Percentiles rank a stretch among this genome's conserved stretches.
Conservation (phyloP, 2,329 filamentous ascomycete species). For the Fusarium devonianum region DNA sequence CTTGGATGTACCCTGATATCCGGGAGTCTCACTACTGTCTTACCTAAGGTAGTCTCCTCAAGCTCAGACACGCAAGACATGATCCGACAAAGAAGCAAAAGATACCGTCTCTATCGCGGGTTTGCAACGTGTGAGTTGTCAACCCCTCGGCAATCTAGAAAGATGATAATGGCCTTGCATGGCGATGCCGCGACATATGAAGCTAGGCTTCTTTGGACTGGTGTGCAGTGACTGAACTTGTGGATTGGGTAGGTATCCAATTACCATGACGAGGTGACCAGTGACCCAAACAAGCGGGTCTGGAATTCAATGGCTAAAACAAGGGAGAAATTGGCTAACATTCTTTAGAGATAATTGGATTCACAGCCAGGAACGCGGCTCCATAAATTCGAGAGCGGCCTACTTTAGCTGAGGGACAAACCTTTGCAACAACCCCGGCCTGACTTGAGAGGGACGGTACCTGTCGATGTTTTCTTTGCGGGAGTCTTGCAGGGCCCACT, state of each 20-base stretch:
- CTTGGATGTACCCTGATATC: slow-evolving; percentile 19
- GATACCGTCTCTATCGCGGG: background rate
- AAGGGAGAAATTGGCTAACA: slow-evolving; percentile 34
- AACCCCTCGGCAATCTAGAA: too few relatives aligned
- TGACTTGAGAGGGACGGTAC: slow-evolving; percentile 8
- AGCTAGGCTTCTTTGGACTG: too few relatives aligned
- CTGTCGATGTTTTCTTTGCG: too few relatives aligned
- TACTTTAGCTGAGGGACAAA: background rate
- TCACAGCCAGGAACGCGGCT: slow-evolving; percentile 29
- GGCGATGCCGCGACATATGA: too few relatives aligned
- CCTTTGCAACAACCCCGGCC: slow-evolving; percentile 8
- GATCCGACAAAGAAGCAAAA: slow-evolving; percentile 14
- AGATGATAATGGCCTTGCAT: background rate
- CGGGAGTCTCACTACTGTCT: slow-evolving; percentile 17
- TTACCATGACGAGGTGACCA: too few relatives aligned
- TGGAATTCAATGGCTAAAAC: slow-evolving; percentile 18
- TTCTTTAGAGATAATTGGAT: slow-evolving; percentile 32
- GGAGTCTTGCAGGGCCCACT: slow-evolving; percentile 14
- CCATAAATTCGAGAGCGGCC: slow-evolving; percentile 4
- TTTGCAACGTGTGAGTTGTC: too few relatives aligned
- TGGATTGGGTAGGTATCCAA: too few relatives aligned
- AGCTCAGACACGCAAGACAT: slow-evolving; percentile 11
- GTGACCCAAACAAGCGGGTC: slow-evolving; percentile 31
- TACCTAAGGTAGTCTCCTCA: background rate
- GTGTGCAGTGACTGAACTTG: too few relatives aligned